A percentile compares a stretch with the other conserved stretches of the same genome.
phyloP scores from a whole-genome alignment of 805 yeast genomes.

The Kodamaea neixiangensis region DNA sequence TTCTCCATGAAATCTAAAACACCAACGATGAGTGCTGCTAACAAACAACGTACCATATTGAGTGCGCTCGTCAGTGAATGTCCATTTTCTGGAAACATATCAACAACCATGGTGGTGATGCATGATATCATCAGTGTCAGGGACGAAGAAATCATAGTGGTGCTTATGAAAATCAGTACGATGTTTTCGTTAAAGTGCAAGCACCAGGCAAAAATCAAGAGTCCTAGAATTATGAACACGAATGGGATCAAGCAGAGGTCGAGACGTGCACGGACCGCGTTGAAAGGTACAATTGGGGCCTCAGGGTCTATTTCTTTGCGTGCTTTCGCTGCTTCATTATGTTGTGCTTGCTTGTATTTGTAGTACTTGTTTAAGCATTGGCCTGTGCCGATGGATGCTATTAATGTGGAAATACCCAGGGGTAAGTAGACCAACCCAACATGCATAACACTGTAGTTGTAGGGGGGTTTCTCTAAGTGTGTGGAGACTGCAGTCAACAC shows the following conservation, averaged over 20 bases:
- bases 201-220: slow-evolving; percentile 74
- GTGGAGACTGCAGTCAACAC: slow-evolving; percentile 66
- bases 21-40: slow-evolving; percentile 70
- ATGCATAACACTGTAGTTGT: slow-evolving; percentile 53
- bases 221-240: not conserved
- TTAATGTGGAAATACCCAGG: slow-evolving; percentile 65
- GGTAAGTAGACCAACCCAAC: slow-evolving; percentile 77
- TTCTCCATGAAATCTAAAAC: slow-evolving; percentile 60
- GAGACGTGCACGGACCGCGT: not conserved
- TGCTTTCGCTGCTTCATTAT: not conserved
- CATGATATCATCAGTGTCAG: slow-evolving; percentile 57
- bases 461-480: slow-evolving; percentile 46
- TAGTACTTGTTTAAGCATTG: slow-evolving; percentile 55
- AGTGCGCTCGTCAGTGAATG: slow-evolving; percentile 74
- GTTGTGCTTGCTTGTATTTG: slow-evolving; percentile 17
- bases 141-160: slow-evolving; percentile 57
- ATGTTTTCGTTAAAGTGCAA: slow-evolving; percentile 48
- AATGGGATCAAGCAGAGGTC: not conserved
- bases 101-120: slow-evolving; percentile 68
- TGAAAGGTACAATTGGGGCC: not conserved
- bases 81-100: slow-evolving; percentile 64
- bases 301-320: not conserved
- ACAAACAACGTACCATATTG: slow-evolving; percentile 71
- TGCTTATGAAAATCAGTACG: slow-evolving; percentile 57
- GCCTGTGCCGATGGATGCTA: slow-evolving; percentile 64